Evolutionary conservation across 495 filamentous ascomycete species (phyloP).

Genomic region (Recurvomyces mirabilis): DNA sequence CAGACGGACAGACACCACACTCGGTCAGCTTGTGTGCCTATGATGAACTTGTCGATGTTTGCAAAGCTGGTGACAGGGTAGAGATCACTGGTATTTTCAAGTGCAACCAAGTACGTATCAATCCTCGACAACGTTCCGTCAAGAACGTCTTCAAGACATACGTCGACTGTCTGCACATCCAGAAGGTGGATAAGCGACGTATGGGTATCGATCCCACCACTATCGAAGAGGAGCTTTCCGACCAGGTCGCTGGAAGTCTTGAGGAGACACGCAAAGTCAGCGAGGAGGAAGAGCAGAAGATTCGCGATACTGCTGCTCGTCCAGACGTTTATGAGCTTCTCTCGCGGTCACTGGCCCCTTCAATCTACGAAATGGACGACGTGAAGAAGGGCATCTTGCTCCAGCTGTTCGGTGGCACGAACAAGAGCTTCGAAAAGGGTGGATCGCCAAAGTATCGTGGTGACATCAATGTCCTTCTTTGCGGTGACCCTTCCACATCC

Average conservation of each 20-base stretch:
- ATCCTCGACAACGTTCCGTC: slow-evolving; percentile 80
- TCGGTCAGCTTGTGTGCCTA: slow-evolving; percentile 95
- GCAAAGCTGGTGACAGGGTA: slow-evolving; percentile 92
- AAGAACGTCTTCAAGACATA: slow-evolving; percentile 97
- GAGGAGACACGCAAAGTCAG: slow-evolving; percentile 73
- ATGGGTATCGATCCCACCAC: slow-evolving; percentile 87
- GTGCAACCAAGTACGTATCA: slow-evolving; percentile 87
- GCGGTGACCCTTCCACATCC: slow-evolving; percentile 90
- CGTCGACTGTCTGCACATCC: slow-evolving; percentile 86
- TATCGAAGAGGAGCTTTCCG: slow-evolving; percentile 70
- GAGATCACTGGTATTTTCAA: slow-evolving; percentile 96
- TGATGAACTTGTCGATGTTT: slow-evolving; percentile 92
- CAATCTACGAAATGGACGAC: slow-evolving; percentile 96
- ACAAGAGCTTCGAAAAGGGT: slow-evolving; percentile 94
- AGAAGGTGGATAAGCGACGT: slow-evolving; percentile 89
- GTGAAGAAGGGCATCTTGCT: slow-evolving; percentile 97
- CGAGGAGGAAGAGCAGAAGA: slow-evolving; percentile 87
- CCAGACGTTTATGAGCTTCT: slow-evolving; percentile 91
- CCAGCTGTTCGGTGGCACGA: slow-evolving; percentile 95
- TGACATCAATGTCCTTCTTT: slow-evolving; percentile 93
- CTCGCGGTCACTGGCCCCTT: slow-evolving; percentile 82
- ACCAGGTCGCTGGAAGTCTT: slow-evolving; percentile 59
- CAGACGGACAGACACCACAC: slow-evolving; percentile 95
- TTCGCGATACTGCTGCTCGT: slow-evolving; percentile 67
- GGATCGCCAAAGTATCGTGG: slow-evolving; percentile 91